Evolutionary conservation across 768 basidiomycete genomes (phyloP), one percentile per base, ranked within the genome.

Genomic region (Amanita inopinata): DNA sequence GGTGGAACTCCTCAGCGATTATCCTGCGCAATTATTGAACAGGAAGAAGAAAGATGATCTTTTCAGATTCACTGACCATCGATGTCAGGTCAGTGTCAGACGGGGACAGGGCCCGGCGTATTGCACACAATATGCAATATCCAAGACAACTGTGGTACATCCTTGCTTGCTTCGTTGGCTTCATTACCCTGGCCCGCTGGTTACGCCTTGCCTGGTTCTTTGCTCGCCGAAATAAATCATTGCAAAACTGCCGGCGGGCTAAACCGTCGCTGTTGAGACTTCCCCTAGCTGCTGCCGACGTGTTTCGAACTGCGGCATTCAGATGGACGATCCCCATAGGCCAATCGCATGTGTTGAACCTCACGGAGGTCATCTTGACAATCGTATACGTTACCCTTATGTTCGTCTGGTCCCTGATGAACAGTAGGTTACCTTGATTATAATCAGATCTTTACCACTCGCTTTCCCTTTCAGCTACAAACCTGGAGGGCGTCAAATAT

Each of bases 101-200:
- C n/a, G 7, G 7, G 7, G 27, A 28, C 27, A 28, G 27, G 27
- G 7, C 7, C 7, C 7, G 7, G n/a, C 27, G 27, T n/a, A n/a
- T 28, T 28, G n/a, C 27, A n/a, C 27, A n/a, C 27, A 7, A 6
- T 28, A 7, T 28, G 7, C 7, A 28, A n/a, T 72, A 71, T 49
- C 66, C 71, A 3, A 55, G 61, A 30, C 57, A 69, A 45, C 54
- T 67, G 15, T 66, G 69, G 59, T 71, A 64, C 51, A 58, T 66
- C 45, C 31, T 73, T 22, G 65, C 61, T 7, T 53, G 56, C 45
- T 64, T 73, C 55, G 63, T 74, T 43, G 61, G 57, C 36, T 52
- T 72, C 27, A 49, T 69, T 33, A 55, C 62, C 9, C 2, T 70
- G 39, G 54, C 46, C 40, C 66, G 68, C 33, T 56, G 58, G 47